phyloP scores from a whole-genome alignment of 2,329 filamentous ascomycete genomes.

The Sarocladium oryzae region DNA sequence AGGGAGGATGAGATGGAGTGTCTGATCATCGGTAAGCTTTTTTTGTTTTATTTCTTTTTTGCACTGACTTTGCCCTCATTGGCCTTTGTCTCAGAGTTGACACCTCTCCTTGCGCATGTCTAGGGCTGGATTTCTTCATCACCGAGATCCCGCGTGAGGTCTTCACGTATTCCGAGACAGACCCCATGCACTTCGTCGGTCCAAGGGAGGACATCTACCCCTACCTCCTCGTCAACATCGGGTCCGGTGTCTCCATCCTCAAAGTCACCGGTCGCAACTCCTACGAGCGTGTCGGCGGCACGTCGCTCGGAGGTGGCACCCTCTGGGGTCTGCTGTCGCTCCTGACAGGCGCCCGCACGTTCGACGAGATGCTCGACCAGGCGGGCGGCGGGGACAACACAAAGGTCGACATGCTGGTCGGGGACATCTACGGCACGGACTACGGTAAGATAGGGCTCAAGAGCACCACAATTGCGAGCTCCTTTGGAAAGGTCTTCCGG shows the following conservation, averaged over 20 bases:
- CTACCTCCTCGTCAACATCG: conserved; percentile 96
- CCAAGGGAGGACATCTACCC: conserved; percentile 79
- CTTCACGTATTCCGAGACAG: conserved; percentile 87
- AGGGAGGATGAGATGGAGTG: conserved; percentile 99
- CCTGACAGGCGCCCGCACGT: conserved; percentile 87
- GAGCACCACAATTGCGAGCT: conserved; percentile 90
- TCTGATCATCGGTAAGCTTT: conserved; percentile 70
- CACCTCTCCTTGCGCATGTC: too few relatives aligned
- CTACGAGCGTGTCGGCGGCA: conserved; percentile 88
- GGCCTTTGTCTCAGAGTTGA: too few relatives aligned
- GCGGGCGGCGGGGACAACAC: conserved; percentile 88
- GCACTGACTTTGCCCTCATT: not conserved
- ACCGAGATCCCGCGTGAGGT: conserved; percentile 95
- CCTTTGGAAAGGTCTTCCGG: conserved; percentile 93
- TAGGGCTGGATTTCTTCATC: conserved; percentile 96
- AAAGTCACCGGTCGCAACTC: conserved; percentile 87
- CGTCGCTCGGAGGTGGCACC: conserved; percentile 91
- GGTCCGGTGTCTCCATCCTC: conserved; percentile 93
- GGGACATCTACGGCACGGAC: conserved; percentile 94
- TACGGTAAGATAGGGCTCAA: conserved; percentile 96
- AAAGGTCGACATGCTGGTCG: conserved; percentile 92
- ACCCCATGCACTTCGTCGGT: conserved; percentile 83
- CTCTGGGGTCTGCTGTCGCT: conserved; percentile 92
- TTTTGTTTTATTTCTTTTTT: not conserved
- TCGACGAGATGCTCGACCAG: conserved; percentile 94